Conservation (phyloP, 768 basidiomycete genomes). For the Rhodotorula kratochvilovae region DNA sequence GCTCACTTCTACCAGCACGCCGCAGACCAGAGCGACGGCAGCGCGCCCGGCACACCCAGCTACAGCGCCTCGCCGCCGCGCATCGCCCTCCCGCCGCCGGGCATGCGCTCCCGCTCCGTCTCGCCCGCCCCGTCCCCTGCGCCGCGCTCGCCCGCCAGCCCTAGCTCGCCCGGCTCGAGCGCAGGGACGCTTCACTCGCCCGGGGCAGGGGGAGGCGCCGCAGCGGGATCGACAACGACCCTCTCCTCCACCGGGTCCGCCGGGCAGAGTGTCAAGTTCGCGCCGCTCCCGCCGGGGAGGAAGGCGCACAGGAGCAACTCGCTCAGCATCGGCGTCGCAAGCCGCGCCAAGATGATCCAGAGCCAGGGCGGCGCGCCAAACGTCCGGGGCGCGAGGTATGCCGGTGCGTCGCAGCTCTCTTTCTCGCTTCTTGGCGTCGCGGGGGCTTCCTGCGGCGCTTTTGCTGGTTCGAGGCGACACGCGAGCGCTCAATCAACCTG, state of each 20-base stretch:
- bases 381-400: conserved; percentile 18
- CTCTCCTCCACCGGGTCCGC: background rate
- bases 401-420: conserved; percentile 17
- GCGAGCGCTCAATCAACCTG: background rate
- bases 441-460: too few relatives aligned
- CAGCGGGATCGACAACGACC: background rate
- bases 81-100: background rate
- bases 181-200: too few relatives aligned
- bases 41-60: background rate
- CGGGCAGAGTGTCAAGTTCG: conserved; percentile 14
- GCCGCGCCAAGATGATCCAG: conserved; percentile 29
- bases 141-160: background rate
- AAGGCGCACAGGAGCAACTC: conserved; percentile 31
- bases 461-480: too few relatives aligned
- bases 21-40: too few relatives aligned
- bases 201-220: too few relatives aligned
- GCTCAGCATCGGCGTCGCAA: conserved; percentile 33
- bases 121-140: conserved; percentile 4
- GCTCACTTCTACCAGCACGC: conserved; percentile 8
- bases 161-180: background rate
- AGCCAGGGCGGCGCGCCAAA: conserved; percentile 17
- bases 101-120: conserved; percentile 14
- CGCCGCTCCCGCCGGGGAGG: conserved; percentile 25
- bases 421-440: background rate
- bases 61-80: conserved; percentile 2